Percentiles rank a stretch among this genome's conserved stretches.
These are phyloP conservation scores for Phytophthora melonis DNA, from an alignment of 352 stramenopile species.

Conservation along the genomic window DNA sequence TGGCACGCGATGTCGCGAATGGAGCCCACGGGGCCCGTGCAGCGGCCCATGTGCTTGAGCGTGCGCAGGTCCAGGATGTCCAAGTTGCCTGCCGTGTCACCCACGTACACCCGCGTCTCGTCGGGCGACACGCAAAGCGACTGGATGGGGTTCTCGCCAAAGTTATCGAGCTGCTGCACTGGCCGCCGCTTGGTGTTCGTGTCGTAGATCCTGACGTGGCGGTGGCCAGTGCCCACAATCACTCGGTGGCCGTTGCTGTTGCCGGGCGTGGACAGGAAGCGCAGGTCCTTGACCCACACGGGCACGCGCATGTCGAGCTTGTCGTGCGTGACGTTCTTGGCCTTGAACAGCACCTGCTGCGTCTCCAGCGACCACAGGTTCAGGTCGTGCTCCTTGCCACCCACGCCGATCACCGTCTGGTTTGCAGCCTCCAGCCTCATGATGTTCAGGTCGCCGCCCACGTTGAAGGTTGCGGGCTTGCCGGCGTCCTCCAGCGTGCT, in stretches of 20 bases:
- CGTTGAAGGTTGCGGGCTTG: conserved; percentile 64
- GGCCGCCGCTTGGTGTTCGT: conserved; percentile 87
- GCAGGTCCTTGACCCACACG: conserved; percentile 90
- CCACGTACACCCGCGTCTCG: conserved; percentile 85
- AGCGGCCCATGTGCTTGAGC: conserved; percentile 87
- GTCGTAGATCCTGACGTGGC: conserved; percentile 89
- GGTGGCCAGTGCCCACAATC: conserved; percentile 80
- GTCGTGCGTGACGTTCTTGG: conserved; percentile 90
- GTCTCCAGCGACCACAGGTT: conserved; percentile 87
- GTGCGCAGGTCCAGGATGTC: conserved; percentile 91
- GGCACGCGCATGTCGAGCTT: conserved; percentile 90
- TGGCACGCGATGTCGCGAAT: conserved; percentile 92
- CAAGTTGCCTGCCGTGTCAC: conserved; percentile 91
- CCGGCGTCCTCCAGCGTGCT: conserved; percentile 51
- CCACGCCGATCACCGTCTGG: conserved; percentile 74
- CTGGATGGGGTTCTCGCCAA: conserved; percentile 80
- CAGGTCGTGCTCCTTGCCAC: conserved; percentile 87
- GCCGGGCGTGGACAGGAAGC: conserved; percentile 60
- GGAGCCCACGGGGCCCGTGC: conserved; percentile 90
- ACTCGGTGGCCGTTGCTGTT: conserved; percentile 77
- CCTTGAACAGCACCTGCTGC: conserved; percentile 78
- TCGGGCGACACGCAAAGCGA: conserved; percentile 76
- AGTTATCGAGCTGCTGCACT: conserved; percentile 69
- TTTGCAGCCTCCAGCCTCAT: conserved; percentile 60
- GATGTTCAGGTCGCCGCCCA: conserved; percentile 54